These are phyloP conservation scores for Parietaria judaica DNA, from an alignment of 306 rosid genomes.

Conservation along the genomic window DNA sequence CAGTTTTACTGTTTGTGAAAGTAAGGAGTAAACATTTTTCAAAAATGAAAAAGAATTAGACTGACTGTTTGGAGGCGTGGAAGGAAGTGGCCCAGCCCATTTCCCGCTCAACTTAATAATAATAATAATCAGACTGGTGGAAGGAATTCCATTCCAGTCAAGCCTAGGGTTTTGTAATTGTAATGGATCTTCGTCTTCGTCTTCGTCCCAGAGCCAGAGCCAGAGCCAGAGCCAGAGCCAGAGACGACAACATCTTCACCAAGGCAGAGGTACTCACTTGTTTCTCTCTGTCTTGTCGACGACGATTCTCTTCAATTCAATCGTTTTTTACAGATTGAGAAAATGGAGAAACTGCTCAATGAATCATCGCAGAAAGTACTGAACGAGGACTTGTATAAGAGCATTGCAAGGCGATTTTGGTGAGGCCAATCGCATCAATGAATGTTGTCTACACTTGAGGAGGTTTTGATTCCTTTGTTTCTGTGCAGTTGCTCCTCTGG, in stretches of 20 bases:
- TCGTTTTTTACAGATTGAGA: slow-evolving; percentile 42
- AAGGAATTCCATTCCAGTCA: not conserved
- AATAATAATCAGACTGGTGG: not conserved
- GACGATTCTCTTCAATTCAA: not conserved
- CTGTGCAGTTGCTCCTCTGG: slow-evolving; percentile 66
- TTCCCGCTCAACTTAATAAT: not conserved
- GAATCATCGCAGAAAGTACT: slow-evolving; percentile 39
- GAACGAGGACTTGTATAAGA: slow-evolving; percentile 44
- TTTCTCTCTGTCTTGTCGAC: not conserved
- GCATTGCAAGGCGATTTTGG: slow-evolving; percentile 52
- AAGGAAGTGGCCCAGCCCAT: too few relatives aligned
- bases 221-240: slow-evolving; percentile 50
- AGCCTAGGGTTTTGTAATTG: not conserved
- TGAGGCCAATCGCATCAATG: slow-evolving; percentile 31
- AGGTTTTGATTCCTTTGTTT: not conserved
- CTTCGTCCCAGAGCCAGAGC: slow-evolving; percentile 79
- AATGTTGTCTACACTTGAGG: not conserved
- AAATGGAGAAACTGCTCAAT: slow-evolving; percentile 54
- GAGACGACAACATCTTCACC: slow-evolving; percentile 47
- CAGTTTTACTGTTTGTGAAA: too few relatives aligned
- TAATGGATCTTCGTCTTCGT: slow-evolving; percentile 51
- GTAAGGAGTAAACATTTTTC: too few relatives aligned
- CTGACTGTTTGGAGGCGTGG: too few relatives aligned
- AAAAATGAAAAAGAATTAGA: too few relatives aligned
- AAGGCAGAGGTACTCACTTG: slow-evolving; percentile 51